Percentiles rank a stretch among this genome's conserved stretches.
Conservation (phyloP, 208 protist genomes). For the Naegleria gruberi region DNA sequence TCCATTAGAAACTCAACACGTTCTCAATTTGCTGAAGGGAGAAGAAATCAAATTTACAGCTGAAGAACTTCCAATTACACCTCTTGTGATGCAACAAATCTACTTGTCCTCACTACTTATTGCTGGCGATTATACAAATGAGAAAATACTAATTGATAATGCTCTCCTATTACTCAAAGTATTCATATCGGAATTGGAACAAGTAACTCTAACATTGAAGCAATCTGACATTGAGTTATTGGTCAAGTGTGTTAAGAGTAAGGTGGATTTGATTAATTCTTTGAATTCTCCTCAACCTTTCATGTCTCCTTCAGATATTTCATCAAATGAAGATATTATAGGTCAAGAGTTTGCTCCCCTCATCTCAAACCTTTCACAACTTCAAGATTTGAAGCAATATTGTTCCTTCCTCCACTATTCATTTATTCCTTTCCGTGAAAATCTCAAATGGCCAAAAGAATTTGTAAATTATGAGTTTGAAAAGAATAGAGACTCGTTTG, state of each 20-base stretch:
- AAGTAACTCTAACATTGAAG: background rate
- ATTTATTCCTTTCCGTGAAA: background rate
- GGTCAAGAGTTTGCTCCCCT: too few species aligned
- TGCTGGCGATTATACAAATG: background rate
- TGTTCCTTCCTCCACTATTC: background rate
- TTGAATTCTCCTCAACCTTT: background rate
- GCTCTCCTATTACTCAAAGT: background rate
- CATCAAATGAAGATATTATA: background rate
- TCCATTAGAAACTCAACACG: background rate
- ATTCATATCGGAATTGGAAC: background rate
- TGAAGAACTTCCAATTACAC: background rate
- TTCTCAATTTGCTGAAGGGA: background rate
- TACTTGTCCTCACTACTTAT: background rate
- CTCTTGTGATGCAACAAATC: background rate
- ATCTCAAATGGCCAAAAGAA: background rate
- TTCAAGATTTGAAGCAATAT: background rate
- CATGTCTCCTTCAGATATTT: background rate
- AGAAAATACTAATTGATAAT: background rate
- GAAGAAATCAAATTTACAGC: background rate
- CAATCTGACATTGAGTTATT: background rate
- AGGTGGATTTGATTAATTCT: too few species aligned
- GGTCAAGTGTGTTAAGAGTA: background rate
- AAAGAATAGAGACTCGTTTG: background rate
- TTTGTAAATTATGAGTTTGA: background rate
- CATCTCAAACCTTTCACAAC: background rate